Evolutionary conservation across 805 yeast genomes (phyloP).

Genomic region (Candida cerambycidarum): DNA sequence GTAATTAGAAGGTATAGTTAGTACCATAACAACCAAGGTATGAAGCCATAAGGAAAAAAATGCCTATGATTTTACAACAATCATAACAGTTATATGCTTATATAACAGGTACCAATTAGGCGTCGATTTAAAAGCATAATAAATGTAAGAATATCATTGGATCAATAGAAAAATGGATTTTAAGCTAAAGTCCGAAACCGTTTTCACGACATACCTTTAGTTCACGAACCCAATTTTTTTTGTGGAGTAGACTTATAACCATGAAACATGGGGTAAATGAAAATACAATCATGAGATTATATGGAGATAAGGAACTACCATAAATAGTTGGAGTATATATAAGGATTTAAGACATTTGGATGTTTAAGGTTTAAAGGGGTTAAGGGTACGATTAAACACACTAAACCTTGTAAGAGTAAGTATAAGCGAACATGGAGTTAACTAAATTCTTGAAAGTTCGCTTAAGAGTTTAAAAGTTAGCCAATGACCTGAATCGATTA

Average conservation of each 20-base stretch:
- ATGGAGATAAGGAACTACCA: constrained; percentile 3
- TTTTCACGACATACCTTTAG: not conserved
- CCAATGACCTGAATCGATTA: too few species aligned
- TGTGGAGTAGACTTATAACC: constrained; percentile 1
- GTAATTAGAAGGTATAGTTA: too few species aligned
- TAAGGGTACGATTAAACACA: not conserved
- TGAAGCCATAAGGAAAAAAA: too few species aligned
- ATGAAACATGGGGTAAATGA: not conserved
- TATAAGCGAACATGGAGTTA: too few species aligned
- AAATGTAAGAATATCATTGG: not conserved
- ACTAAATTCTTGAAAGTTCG: too few species aligned
- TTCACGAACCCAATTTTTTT: constrained; percentile 1
- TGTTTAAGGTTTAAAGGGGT: not conserved
- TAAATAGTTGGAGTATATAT: not conserved
- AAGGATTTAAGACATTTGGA: not conserved
- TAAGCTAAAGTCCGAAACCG: constrained; percentile 4
- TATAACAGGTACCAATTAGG: not conserved
- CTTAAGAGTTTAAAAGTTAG: too few species aligned
- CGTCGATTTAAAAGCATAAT: not conserved
- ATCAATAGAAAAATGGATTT: not conserved
- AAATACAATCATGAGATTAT: constrained; percentile 1
- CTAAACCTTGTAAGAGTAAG: too few species aligned
- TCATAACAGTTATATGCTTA: not conserved
- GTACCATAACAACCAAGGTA: too few species aligned
- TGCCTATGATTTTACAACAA: not conserved